Base-by-base conservation (phyloP, 2,329 filamentous ascomycete genomes). In the Microdochium paspali region DNA sequence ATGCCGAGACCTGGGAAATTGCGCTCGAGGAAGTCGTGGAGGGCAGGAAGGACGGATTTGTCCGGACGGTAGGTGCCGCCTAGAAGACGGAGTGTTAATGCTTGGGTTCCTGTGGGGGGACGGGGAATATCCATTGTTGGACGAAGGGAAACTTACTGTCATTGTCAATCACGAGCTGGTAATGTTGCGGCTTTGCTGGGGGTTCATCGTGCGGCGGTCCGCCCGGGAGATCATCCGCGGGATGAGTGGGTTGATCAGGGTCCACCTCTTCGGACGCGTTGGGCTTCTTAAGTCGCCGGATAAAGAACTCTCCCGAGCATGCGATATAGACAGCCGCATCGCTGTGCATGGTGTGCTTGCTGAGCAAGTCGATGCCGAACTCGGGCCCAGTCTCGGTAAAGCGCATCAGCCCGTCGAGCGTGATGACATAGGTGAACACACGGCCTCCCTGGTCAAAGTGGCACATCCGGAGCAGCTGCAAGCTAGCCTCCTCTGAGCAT, bases 351-450 rank as follows among this genome's bases (percentile, higher is more conserved):
- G 89, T 95, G 65, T 97, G 91, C 64, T 97, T 97, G 64, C 84
- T 90, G 58, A 97, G 68, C 64, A 96, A 73, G 66, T 96, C 91
- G 58, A 97, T 89, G 46, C 90, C 89, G 50, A 96, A 96, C 58
- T 96, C 90, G 57, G 93, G 93, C 25, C 91, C 91, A 0, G 91
- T 97, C 65, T 96, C 91, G 1, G 91, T 96, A 66, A 96, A 96
- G 43, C 90, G 84, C 60, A 94, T 79, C 46, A 91, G 74, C 4
- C 85, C 86, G 59, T 97, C 91, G 6, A 96, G 75, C 0, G 89
- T 95, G 21, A 97, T 71, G 24, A 96, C 84, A 56, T 96, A 97
- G 21, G 91, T 97, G 60, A 93, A 96, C 48, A 94, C 80, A 12
- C 90, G 82, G 1, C 86, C 85, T 18, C 89, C 90, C 57, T 93